These are phyloP conservation scores for Pyrenochaeta sp. DNA, from an alignment of 2,329 filamentous ascomycete species.

Conservation along the genomic window DNA sequence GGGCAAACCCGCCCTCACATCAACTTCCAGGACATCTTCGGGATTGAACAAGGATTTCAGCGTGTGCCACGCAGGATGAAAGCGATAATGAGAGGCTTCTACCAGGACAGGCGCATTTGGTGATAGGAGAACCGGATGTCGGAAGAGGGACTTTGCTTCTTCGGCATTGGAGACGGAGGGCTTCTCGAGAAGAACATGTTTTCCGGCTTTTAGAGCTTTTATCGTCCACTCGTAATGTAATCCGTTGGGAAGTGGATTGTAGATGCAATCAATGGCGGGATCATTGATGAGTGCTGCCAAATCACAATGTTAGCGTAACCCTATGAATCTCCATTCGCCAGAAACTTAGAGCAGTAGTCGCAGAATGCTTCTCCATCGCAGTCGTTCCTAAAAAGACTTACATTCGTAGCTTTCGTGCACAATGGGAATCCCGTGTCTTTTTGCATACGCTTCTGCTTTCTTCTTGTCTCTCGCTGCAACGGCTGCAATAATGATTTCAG, in stretches of 20 bases:
- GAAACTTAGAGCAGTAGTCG: too few species aligned
- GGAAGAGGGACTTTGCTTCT: slow-evolving; percentile 53
- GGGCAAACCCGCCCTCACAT: slow-evolving; percentile 35
- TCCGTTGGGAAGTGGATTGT: slow-evolving; percentile 56
- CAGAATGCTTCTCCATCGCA: too few species aligned
- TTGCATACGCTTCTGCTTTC: slow-evolving; percentile 59
- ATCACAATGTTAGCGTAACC: neutral
- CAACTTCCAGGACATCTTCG: slow-evolving; percentile 41
- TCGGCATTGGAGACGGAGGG: slow-evolving; percentile 53
- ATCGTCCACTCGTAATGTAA: slow-evolving; percentile 54
- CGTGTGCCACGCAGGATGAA: slow-evolving; percentile 51
- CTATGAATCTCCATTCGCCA: neutral
- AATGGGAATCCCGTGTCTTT: slow-evolving; percentile 60
- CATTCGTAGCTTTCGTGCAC: slow-evolving; percentile 60
- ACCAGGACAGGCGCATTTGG: slow-evolving; percentile 51
- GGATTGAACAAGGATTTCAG: slow-evolving; percentile 47
- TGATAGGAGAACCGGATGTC: slow-evolving; percentile 35
- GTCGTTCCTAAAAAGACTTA: slow-evolving; percentile 22
- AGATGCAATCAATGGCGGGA: slow-evolving; percentile 50
- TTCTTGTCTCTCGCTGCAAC: slow-evolving; percentile 60
- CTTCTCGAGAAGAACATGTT: slow-evolving; percentile 58
- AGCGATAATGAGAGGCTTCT: slow-evolving; percentile 56
- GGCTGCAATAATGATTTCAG: slow-evolving; percentile 61
- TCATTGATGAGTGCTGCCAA: slow-evolving; percentile 49
- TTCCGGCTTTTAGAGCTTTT: slow-evolving; percentile 51